Evolutionary conservation across 2,329 filamentous ascomycete genomes (phyloP).

Genomic region (Ophiostoma novo-ulmi): DNA sequence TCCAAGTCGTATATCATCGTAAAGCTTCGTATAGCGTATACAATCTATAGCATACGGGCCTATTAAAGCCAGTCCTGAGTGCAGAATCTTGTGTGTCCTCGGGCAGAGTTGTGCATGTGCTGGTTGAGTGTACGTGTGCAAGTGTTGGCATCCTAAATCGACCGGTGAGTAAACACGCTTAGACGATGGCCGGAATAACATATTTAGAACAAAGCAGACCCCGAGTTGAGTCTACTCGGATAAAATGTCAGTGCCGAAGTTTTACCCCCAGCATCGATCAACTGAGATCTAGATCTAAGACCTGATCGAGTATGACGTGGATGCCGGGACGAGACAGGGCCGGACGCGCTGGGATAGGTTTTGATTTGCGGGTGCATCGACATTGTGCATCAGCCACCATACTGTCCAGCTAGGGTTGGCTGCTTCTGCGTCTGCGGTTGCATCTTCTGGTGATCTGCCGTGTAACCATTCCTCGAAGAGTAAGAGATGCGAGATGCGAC

Average conservation of each 20-base stretch:
- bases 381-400: not conserved
- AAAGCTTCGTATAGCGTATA: not conserved
- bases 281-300: not conserved
- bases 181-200: not conserved
- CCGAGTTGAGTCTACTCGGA: too few species aligned
- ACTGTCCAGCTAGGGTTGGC: not conserved
- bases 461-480: not conserved
- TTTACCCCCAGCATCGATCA: not conserved
- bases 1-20: not conserved
- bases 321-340: not conserved
- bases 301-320: not conserved
- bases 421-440: not conserved
- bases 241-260: not conserved
- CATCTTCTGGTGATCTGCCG: not conserved
- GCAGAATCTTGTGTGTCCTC: not conserved
- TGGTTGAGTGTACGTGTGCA: not conserved
- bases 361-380: not conserved
- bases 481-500: conserved; percentile 4
- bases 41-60: not conserved
- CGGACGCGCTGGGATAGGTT: not conserved
- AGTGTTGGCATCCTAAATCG: not conserved
- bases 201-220: not conserved
- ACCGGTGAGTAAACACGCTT: not conserved
- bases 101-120: not conserved
- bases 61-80: not conserved